A percentile compares a stretch with the other conserved stretches of the same genome.
phyloP scores from a whole-genome alignment of 2,329 filamentous ascomycete genomes.

The Phialophora expanda region DNA sequence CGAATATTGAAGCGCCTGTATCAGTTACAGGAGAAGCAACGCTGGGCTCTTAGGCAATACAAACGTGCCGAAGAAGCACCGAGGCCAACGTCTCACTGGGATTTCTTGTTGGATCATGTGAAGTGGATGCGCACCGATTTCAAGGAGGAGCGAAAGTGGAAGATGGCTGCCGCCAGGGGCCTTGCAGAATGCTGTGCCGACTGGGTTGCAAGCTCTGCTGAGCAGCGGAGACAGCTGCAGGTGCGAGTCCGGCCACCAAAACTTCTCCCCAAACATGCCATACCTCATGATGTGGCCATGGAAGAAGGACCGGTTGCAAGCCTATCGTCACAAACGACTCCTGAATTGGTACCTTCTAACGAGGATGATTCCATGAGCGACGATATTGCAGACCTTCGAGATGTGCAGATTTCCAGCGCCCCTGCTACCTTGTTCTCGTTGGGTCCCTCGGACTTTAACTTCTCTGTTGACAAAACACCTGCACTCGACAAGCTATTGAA shows the following conservation, averaged over 20 bases:
- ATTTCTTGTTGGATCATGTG: conserved; percentile 85
- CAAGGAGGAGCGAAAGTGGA: conserved; percentile 92
- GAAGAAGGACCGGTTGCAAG: conserved; percentile 38
- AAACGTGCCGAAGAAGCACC: conserved; percentile 82
- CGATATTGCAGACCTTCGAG: conserved; percentile 47
- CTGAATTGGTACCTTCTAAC: conserved; percentile 69
- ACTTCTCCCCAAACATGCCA: conserved; percentile 41
- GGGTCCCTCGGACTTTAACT: conserved; percentile 80
- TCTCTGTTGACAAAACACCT: conserved; percentile 74
- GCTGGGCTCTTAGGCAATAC: conserved; percentile 90
- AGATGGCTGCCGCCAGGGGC: conserved; percentile 77
- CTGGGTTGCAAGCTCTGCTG: conserved; percentile 70
- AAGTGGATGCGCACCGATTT: conserved; percentile 99
- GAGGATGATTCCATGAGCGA: conserved; percentile 64
- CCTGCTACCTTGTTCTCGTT: conserved; percentile 83
- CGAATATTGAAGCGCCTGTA: conserved; percentile 86
- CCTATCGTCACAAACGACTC: conserved; percentile 59
- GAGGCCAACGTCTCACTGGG: conserved; percentile 78
- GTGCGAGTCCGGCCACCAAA: conserved; percentile 64
- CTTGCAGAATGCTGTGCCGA: conserved; percentile 83
- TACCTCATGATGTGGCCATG: conserved; percentile 38
- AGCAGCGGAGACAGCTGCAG: conserved; percentile 71
- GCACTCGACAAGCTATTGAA: conserved; percentile 76
- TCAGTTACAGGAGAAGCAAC: conserved; percentile 84
- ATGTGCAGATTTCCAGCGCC: conserved; percentile 54